Evolutionary conservation across 306 rosid genomes (phyloP), one percentile per base, ranked within the genome.

Genomic region (Geum urbanum): DNA sequence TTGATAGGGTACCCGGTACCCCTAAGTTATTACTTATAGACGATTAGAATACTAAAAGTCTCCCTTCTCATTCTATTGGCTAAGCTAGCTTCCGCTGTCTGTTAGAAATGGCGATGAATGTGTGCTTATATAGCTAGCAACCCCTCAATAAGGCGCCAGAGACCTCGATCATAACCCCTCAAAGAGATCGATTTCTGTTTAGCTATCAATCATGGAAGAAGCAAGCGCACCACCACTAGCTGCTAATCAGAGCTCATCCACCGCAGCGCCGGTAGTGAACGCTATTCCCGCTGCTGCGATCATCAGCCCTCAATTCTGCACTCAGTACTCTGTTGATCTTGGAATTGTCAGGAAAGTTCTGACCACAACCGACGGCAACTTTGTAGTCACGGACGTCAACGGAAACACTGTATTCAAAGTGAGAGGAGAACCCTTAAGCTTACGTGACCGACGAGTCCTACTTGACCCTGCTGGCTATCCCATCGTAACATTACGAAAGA

Each of bases 351-450:
- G 67, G 57, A 82, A 88, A 59, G 83, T 79, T 5, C 15, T 72
- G 53, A 53, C 78, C 18, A 5, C 84, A 7, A 22, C 74, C 1
- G 81, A 72, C 12, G 86, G 76, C 3, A 78, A 70, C 76, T 86
- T 84, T 45, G 62, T 44, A 2, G 85, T 86, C 61, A 77, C 82
- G 0, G 95, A 86, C 47, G 16, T 77, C 0, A 82, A 84, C 52
- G 85, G 81, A 35, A 84, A 75, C 75, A 41, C 78, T n/a, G 53
- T 84, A 46, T 83, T 86, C 70, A 81, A 83, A 67, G 72, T 89
- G 0, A 81, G 76, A 12, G 87, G 76, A 2, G 44, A 44, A 19
- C 37, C 73, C 8, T 22, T 73, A 2, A 61, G 83, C 79, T 35
- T 79, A 43, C 84, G 52, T 51, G 80, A 77, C 8, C 84, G 76